A percentile compares a stretch with the other conserved stretches of the same genome.
Conservation (phyloP, 352 stramenopile genomes). For the Globisporangium heterothallicum region DNA sequence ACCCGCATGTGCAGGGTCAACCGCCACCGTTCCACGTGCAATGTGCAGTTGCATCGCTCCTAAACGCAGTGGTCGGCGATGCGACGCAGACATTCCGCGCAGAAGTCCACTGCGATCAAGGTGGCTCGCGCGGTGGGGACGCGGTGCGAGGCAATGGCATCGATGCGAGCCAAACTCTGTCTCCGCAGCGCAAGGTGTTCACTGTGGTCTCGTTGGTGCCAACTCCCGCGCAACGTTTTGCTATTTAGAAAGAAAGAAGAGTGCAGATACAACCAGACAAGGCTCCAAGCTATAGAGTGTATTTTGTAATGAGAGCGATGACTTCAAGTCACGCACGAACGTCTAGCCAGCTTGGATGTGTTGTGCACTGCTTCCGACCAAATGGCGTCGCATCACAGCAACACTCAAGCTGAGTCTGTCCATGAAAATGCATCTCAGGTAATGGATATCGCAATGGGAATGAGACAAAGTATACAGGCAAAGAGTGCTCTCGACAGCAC, state of each 20-base stretch:
- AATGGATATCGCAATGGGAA: too few species aligned
- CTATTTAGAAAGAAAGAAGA: constrained; percentile 3
- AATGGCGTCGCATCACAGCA: too few species aligned
- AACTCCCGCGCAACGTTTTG: constrained; percentile 1
- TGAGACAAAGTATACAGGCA: too few species aligned
- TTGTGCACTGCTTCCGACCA: too few species aligned
- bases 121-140: constrained; percentile 13
- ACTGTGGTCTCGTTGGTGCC: constrained; percentile 4
- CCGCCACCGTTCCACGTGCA: constrained; percentile 15
- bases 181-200: not conserved
- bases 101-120: constrained; percentile 18
- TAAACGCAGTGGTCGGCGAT: constrained; percentile 35
- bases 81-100: constrained; percentile 31
- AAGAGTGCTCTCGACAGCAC: too few species aligned
- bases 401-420: too few species aligned
- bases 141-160: not conserved
- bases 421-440: too few species aligned
- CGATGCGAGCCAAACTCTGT: constrained; percentile 1
- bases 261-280: too few species aligned
- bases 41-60: constrained; percentile 22
- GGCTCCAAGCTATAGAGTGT: too few species aligned
- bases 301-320: too few species aligned
- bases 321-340: too few species aligned
- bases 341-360: too few species aligned
- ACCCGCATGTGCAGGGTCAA: constrained; percentile 4